Base-by-base conservation (phyloP, 148 eudicot genomes). In the Cornus kousa region DNA sequence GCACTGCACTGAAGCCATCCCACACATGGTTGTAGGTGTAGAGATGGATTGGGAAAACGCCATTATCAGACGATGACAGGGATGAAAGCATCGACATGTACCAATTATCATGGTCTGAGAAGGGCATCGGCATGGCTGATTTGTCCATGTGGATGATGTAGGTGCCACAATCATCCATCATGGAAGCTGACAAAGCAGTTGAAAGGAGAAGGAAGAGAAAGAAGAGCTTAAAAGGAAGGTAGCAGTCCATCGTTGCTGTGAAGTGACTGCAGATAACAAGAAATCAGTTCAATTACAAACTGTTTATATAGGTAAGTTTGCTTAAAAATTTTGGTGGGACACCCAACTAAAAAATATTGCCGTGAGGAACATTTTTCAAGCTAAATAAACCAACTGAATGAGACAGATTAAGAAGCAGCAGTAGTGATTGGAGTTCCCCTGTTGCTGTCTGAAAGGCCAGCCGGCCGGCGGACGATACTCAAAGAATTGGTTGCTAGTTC, bases 1-100 rank as follows among this genome's bases (percentile, higher is more conserved):
- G 71, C n/a, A 73, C 77, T 9, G 81, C 86, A 48, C 79, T 83
- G 68, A 83, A 80, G 24, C 83, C 86, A 37, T 74, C 53, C 40
- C 77, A 73, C 20, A 77, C 86, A 68, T 80, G 68, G 67, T 73
- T 73, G 16, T 80, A 83, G 2, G 86, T 69, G 72, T 80, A 80
- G 5, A 62, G 78, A 73, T 80, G 78, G 17, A 17, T 64, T 17
- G 81, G 72, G 40, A 39, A 43, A 31, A 73, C 48, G 7, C 31
- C 77, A 23, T 28, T 28, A 28, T 66, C 74, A 5, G 71, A 10
- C 2, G 60, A 13, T 5, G 73, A 22, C 10, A 74, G 73, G 12
- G 81, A 77, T 4, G 83, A 84, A 12, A 83, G 79, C 3, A n/a
- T 69, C 10, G 81, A 80, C n/a, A n/a, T 62, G 48, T 84, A 74